A percentile compares a stretch with the other conserved stretches of the same genome.
Conservation (phyloP, 441 rosid genomes). For the Arabidopsis lyrata region DNA sequence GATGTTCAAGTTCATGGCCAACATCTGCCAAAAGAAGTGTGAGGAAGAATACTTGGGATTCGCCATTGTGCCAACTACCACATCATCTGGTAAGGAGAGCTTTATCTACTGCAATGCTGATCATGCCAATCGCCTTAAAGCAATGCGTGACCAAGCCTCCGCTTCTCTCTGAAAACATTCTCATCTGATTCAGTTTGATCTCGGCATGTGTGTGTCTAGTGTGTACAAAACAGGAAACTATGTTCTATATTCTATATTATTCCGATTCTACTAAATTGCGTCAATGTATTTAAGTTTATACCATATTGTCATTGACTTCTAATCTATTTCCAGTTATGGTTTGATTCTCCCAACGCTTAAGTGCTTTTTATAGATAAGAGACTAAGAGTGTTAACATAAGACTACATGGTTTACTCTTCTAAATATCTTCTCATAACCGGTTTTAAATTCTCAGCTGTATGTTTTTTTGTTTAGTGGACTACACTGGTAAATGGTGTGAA, state of each 20-base stretch:
- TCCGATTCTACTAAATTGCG: background rate
- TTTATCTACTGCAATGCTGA: slow-evolving; percentile 55
- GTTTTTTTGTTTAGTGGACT: no score
- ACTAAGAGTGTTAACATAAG: no score
- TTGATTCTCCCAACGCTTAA: no score
- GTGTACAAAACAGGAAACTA: background rate
- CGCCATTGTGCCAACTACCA: slow-evolving; percentile 36
- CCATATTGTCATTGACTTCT: no score
- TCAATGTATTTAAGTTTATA: no score
- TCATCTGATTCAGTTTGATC: background rate
- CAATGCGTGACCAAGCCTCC: slow-evolving; percentile 23
- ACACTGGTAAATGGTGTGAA: no score
- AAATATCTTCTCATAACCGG: no score
- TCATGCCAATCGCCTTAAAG: slow-evolving; percentile 19
- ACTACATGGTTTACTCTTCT: no score
- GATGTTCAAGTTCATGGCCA: slow-evolving; percentile 55
- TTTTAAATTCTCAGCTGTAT: no score
- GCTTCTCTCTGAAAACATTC: slow-evolving; percentile 18
- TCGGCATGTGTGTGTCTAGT: slow-evolving; percentile 12
- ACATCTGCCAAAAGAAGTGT: slow-evolving; percentile 59
- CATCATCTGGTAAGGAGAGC: slow-evolving; percentile 51
- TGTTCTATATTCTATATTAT: background rate
- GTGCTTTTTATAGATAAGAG: no score
- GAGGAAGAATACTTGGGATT: slow-evolving; percentile 58
- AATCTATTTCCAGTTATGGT: no score